A percentile compares a stretch with the other conserved stretches of the same genome.
Evolutionary conservation across 768 basidiomycete genomes (phyloP).

Genomic region (Grammothele lineata): DNA sequence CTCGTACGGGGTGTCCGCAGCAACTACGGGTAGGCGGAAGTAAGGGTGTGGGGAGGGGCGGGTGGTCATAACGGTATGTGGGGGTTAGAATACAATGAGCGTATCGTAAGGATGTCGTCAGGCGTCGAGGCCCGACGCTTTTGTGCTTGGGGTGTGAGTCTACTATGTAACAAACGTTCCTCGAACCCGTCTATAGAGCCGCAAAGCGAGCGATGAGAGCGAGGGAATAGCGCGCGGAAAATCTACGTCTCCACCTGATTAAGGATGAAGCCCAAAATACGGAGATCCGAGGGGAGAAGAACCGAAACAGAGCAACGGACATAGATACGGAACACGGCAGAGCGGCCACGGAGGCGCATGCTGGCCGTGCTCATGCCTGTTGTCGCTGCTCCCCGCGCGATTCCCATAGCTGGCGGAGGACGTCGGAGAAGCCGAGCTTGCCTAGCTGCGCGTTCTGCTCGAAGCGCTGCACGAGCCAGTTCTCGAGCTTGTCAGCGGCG

Average conservation of each 20-base stretch:
- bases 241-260: conserved; percentile 10
- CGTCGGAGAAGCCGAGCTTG: conserved; percentile 86
- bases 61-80: conserved; percentile 4
- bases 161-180: conserved; percentile 13
- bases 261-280: conserved; percentile 4
- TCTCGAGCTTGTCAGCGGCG: conserved; percentile 79
- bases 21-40: too few species aligned
- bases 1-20: too few species aligned
- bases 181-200: conserved; percentile 19
- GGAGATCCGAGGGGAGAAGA: too few species aligned
- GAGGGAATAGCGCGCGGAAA: too few species aligned
- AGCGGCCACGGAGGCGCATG: too few species aligned
- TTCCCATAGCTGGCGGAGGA: conserved; percentile 76
- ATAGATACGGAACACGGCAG: too few species aligned
- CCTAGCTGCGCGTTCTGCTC: conserved; percentile 90
- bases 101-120: conserved; percentile 24
- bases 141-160: conserved; percentile 7
- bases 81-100: conserved; percentile 19
- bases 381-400: conserved; percentile 50
- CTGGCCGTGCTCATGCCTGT: conserved; percentile 9
- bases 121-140: conserved; percentile 19
- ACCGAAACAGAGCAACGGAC: too few species aligned
- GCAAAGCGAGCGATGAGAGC: background rate
- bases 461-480: conserved; percentile 84
- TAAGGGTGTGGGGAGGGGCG: background rate